These are phyloP conservation scores for Cercospora zeae-maydis DNA, from an alignment of 2,329 filamentous ascomycete species.

Conservation along the genomic window DNA sequence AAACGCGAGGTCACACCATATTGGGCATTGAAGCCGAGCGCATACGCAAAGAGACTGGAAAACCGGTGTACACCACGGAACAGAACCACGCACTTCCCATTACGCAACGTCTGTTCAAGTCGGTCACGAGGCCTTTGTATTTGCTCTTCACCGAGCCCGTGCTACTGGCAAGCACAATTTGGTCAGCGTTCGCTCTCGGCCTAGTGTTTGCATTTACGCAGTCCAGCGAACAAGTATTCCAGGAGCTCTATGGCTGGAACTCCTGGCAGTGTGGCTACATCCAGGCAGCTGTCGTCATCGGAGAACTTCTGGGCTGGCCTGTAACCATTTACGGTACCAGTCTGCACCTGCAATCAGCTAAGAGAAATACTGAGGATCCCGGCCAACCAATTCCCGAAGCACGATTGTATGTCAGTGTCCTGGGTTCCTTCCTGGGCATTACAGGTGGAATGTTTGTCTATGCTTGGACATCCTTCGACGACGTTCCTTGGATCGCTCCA, in stretches of 20 bases:
- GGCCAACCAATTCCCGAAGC: slow-evolving; percentile 45
- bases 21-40: slow-evolving; percentile 39
- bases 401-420: slow-evolving; percentile 44
- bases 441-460: slow-evolving; percentile 51
- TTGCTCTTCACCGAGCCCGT: slow-evolving; percentile 51
- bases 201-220: slow-evolving; percentile 51
- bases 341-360: slow-evolving; percentile 43
- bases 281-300: slow-evolving; percentile 46
- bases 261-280: slow-evolving; percentile 46
- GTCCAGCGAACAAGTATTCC: slow-evolving; percentile 45
- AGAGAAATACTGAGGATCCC: slow-evolving; percentile 37
- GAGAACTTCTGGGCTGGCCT: slow-evolving; percentile 44
- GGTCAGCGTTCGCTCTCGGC: slow-evolving; percentile 49
- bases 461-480: slow-evolving; percentile 47
- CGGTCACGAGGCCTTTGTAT: slow-evolving; percentile 32
- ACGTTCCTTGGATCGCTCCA: slow-evolving; percentile 48
- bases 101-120: slow-evolving; percentile 34
- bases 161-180: slow-evolving; percentile 47
- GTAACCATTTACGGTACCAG: slow-evolving; percentile 34
- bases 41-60: slow-evolving; percentile 35
- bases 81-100: slow-evolving; percentile 38
- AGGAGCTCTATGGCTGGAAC: slow-evolving; percentile 40
- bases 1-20: slow-evolving; percentile 49
- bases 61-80: slow-evolving; percentile 31
- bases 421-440: slow-evolving; percentile 46